These are phyloP conservation scores for Carex myosuroides DNA, from an alignment of 176 grass and related monocot species.

Conservation along the genomic window DNA sequence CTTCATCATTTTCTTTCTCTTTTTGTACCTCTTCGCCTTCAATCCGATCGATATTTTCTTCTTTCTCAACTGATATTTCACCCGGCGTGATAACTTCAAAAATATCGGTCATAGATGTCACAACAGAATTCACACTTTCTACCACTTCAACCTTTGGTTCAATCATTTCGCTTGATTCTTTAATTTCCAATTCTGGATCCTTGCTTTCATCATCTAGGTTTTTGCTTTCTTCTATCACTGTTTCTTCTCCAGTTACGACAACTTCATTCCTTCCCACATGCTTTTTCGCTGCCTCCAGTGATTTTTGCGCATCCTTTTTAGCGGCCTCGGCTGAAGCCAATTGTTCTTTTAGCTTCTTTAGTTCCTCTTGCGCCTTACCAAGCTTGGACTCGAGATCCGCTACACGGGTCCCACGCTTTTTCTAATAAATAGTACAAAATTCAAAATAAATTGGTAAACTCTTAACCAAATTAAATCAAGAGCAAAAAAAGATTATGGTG, in stretches of 20 bases:
- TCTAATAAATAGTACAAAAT: constrained; percentile 24
- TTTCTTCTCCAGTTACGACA: neutral
- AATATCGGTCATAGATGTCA: constrained; percentile 48
- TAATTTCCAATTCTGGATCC: neutral
- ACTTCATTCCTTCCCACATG: constrained; percentile 30
- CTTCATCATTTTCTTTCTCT: constrained; percentile 9
- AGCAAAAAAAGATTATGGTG: neutral
- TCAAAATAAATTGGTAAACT: neutral
- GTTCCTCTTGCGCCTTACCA: constrained; percentile 44
- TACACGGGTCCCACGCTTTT: constrained; percentile 53
- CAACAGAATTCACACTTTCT: constrained; percentile 24
- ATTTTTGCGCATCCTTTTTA: constrained; percentile 54
- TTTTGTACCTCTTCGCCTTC: neutral
- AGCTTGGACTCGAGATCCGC: constrained; percentile 63
- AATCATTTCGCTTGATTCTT: neutral
- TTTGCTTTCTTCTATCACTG: neutral
- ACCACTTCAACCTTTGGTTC: constrained; percentile 2
- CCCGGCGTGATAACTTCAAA: constrained; percentile 38
- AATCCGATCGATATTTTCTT: constrained; percentile 11
- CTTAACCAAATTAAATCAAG: neutral
- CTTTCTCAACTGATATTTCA: constrained; percentile 35
- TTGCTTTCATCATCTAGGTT: constrained; percentile 14
- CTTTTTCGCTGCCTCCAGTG: constrained; percentile 53
- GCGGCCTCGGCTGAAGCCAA: constrained; percentile 43
- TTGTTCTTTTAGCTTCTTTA: constrained; percentile 52